These are phyloP conservation scores for Penicillium sp. DNA, from an alignment of 2,329 filamentous ascomycete species.

Conservation along the genomic window DNA sequence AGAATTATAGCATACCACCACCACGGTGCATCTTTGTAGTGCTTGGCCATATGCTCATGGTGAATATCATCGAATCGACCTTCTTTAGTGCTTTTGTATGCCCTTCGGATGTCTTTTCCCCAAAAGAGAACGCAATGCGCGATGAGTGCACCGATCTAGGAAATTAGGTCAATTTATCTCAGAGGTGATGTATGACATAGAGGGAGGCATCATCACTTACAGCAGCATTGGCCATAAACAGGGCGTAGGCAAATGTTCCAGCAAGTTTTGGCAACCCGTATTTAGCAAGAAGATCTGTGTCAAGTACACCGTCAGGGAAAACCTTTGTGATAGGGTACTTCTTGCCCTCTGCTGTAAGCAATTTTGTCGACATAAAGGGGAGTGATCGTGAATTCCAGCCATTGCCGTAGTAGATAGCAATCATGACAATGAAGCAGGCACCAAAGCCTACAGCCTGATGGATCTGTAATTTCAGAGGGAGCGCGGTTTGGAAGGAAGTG, in stretches of 20 bases:
- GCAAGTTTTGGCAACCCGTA: conserved; percentile 55
- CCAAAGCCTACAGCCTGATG: conserved; percentile 53
- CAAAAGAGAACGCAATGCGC: conserved; percentile 59
- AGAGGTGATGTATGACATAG: too few relatives aligned
- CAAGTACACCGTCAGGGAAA: conserved; percentile 41
- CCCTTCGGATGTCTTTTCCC: conserved; percentile 54
- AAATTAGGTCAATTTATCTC: too few relatives aligned
- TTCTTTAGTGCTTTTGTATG: conserved; percentile 53
- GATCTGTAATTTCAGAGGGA: conserved; percentile 56
- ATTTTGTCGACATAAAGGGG: conserved; percentile 60
- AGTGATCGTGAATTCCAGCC: conserved; percentile 52
- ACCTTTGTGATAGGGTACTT: conserved; percentile 47
- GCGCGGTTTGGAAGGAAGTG: conserved; percentile 57
- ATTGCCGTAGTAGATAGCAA: conserved; percentile 57
- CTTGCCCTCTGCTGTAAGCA: conserved; percentile 48
- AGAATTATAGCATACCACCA: conserved; percentile 40
- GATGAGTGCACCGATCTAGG: conserved; percentile 59
- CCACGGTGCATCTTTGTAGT: conserved; percentile 56
- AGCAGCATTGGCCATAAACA: conserved; percentile 62
- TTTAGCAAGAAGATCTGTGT: conserved; percentile 42
- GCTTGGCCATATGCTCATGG: conserved; percentile 56
- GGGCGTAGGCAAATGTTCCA: conserved; percentile 56
- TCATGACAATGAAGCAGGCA: conserved; percentile 56
- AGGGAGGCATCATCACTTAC: conserved; percentile 41
- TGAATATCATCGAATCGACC: conserved; percentile 56